Percentiles rank a stretch among this genome's conserved stretches.
phyloP scores from a whole-genome alignment of 2,329 filamentous ascomycete species.

The Xylaria sp. region DNA sequence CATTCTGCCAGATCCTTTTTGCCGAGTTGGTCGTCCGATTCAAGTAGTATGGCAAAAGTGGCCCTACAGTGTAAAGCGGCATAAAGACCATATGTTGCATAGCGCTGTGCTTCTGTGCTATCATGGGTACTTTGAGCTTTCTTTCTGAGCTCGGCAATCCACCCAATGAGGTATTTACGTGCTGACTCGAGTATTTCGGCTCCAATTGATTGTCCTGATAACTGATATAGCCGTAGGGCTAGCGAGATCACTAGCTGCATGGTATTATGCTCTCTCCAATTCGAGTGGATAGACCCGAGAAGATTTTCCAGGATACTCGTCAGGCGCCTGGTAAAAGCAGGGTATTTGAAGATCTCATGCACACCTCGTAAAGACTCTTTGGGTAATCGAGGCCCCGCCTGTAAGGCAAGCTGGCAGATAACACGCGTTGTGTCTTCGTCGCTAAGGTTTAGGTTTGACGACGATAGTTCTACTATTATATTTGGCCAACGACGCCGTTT shows the following conservation, averaged over 20 bases:
- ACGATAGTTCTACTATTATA: conserved; percentile 56
- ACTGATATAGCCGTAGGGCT: conserved; percentile 9
- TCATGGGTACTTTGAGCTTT: neutral
- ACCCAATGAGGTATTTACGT: conserved; percentile 12
- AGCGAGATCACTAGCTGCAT: conserved; percentile 24
- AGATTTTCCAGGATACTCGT: conserved; percentile 51
- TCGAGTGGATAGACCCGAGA: conserved; percentile 54
- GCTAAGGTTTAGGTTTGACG: conserved; percentile 65
- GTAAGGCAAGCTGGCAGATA: conserved; percentile 57
- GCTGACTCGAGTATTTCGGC: neutral
- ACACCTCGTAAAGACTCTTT: conserved; percentile 48
- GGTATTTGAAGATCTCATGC: conserved; percentile 58
- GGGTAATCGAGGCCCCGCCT: conserved; percentile 57
- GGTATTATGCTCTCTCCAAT: conserved; percentile 63
- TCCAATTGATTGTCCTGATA: conserved; percentile 5
- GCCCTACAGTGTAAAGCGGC: conserved; percentile 59
- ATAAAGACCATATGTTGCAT: conserved; percentile 54
- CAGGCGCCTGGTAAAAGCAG: conserved; percentile 54
- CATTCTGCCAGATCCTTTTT: conserved; percentile 31
- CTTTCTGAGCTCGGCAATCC: conserved; percentile 15
- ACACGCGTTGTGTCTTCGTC: conserved; percentile 56
- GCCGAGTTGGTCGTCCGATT: conserved; percentile 16
- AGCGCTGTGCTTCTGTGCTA: conserved; percentile 39
- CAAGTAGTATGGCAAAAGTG: conserved; percentile 29
- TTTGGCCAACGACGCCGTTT: conserved; percentile 55